Evolutionary conservation across 768 basidiomycete genomes (phyloP).

Genomic region (Hysterangium stoloniferum): DNA sequence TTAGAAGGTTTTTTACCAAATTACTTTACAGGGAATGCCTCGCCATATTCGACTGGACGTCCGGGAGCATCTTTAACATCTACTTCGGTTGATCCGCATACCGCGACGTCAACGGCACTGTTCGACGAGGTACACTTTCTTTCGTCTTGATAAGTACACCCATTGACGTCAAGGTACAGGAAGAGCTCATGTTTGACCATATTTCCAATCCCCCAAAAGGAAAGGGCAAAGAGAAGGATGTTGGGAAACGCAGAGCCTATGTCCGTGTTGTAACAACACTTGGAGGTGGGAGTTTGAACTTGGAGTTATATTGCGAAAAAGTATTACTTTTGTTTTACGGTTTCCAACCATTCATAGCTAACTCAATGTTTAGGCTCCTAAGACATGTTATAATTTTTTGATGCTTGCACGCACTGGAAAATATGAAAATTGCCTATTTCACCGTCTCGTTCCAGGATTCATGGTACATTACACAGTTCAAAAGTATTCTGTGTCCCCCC

Average conservation of each 20-base stretch:
- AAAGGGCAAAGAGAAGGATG: slow-evolving; percentile 89
- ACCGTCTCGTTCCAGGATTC: slow-evolving; percentile 88
- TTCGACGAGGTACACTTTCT: slow-evolving; percentile 71
- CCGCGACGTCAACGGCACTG: slow-evolving; percentile 67
- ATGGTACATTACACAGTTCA: slow-evolving; percentile 55
- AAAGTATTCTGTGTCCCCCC: neutral
- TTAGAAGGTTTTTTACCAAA: slow-evolving; percentile 1
- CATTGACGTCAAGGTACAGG: slow-evolving; percentile 32
- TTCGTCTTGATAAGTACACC: neutral
- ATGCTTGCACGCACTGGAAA: slow-evolving; percentile 88
- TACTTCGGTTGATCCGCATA: slow-evolving; percentile 78
- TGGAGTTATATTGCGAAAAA: slow-evolving; percentile 86
- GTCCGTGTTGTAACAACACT: slow-evolving; percentile 92
- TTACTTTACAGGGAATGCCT: slow-evolving; percentile 62
- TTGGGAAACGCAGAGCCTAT: slow-evolving; percentile 87
- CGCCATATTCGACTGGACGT: slow-evolving; percentile 84
- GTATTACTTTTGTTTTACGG: slow-evolving; percentile 30
- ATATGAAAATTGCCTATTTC: slow-evolving; percentile 86
- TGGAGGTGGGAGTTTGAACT: slow-evolving; percentile 75
- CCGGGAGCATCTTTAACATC: slow-evolving; percentile 92
- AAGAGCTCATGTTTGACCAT: slow-evolving; percentile 97
- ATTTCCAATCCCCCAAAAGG: slow-evolving; percentile 73
- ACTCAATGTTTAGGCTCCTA: slow-evolving; percentile 61
- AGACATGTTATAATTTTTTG: slow-evolving; percentile 97
- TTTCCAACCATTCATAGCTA: neutral